phyloP scores from a whole-genome alignment of 345 rosid genomes.

The Gossypium turneri region DNA sequence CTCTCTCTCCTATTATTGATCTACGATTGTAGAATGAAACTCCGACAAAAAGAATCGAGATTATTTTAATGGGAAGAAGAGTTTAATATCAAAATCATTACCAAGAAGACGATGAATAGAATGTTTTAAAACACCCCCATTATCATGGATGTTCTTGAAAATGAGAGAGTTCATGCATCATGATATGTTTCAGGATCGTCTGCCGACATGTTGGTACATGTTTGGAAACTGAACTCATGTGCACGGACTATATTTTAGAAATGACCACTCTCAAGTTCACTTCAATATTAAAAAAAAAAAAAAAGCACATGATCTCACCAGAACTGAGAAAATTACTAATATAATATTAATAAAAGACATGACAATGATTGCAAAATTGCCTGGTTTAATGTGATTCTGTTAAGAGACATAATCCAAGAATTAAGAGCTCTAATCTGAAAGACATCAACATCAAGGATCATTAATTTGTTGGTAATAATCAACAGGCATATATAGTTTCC shows the following conservation, averaged over 20 bases:
- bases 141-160: conserved; percentile 15
- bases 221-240: conserved; percentile 18
- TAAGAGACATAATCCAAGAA: neutral
- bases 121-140: conserved; percentile 17
- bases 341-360: neutral
- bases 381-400: neutral
- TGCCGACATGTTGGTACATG: conserved; percentile 31
- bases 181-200: conserved; percentile 27
- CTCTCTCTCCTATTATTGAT: conserved; percentile 17
- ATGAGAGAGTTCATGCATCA: conserved; percentile 22
- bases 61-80: conserved; percentile 12
- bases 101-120: conserved; percentile 17
- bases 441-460: neutral
- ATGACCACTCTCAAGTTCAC: neutral
- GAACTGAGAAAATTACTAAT: neutral
- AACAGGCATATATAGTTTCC: neutral
- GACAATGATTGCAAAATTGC: neutral
- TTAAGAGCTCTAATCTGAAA: neutral
- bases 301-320: conserved; percentile 3
- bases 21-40: conserved; percentile 21
- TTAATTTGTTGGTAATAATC: no score
- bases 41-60: conserved; percentile 42
- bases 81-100: conserved; percentile 13
- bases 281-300: neutral
- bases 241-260: neutral